These are phyloP conservation scores for Scheffersomyces parashehatae DNA, from an alignment of 1,139 yeast genomes.

Conservation along the genomic window DNA sequence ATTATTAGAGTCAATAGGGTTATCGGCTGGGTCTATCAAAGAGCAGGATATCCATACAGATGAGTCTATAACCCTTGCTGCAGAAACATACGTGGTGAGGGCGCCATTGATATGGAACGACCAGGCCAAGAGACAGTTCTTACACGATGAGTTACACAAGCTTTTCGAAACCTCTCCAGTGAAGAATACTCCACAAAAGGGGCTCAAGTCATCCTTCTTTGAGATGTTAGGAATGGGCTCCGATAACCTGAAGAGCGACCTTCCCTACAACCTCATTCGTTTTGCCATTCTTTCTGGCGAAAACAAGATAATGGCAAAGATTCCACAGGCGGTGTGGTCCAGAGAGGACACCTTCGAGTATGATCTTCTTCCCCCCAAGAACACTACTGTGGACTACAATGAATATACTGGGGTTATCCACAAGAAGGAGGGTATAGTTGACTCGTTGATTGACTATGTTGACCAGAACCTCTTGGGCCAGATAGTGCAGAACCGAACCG, in stretches of 20 bases:
- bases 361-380: constrained; percentile 67
- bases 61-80: constrained; percentile 27
- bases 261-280: constrained; percentile 63
- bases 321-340: constrained; percentile 65
- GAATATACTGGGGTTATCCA: constrained; percentile 26
- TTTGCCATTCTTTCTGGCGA: constrained; percentile 73
- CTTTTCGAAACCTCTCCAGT: constrained; percentile 20
- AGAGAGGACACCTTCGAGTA: constrained; percentile 64
- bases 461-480: constrained; percentile 43
- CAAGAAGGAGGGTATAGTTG: constrained; percentile 22
- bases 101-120: constrained; percentile 54
- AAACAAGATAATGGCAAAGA: constrained; percentile 64
- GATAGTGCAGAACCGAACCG: constrained; percentile 33
- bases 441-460: constrained; percentile 36
- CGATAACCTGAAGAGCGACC: constrained; percentile 11
- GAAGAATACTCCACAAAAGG: constrained; percentile 5
- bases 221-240: constrained; percentile 16
- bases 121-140: constrained; percentile 43
- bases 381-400: constrained; percentile 25
- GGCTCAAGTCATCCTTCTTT: constrained; percentile 12
- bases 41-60: constrained; percentile 24
- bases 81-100: constrained; percentile 56
- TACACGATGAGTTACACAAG: constrained; percentile 46
- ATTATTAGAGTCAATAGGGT: constrained; percentile 46
- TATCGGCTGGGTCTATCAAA: constrained; percentile 16